Percentiles rank a stretch among this genome's conserved stretches.
Evolutionary conservation across 768 basidiomycete genomes (phyloP).

Genomic region (Porphyrellus cyaneotinctus): DNA sequence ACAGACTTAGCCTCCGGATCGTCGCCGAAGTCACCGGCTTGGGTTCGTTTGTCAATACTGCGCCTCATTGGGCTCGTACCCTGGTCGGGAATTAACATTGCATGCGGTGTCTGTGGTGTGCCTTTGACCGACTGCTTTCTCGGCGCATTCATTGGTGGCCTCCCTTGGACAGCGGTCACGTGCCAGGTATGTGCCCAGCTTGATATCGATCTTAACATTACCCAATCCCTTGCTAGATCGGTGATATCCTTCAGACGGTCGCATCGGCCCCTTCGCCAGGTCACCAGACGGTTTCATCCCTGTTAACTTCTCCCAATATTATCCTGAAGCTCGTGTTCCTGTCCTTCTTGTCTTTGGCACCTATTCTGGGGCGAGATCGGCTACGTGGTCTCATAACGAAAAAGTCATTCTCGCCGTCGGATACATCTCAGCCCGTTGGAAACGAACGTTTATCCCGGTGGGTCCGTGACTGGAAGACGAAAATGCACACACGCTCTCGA

Average conservation of each 20-base stretch:
- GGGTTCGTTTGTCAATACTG: constrained; percentile 85
- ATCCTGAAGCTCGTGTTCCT: constrained; percentile 80
- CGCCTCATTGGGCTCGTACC: constrained; percentile 91
- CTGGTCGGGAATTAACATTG: constrained; percentile 97
- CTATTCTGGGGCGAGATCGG: constrained; percentile 72
- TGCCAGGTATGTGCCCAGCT: constrained; percentile 59
- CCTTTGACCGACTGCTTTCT: constrained; percentile 68
- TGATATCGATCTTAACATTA: constrained; percentile 13
- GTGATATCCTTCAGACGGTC: constrained; percentile 82
- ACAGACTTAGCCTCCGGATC: constrained; percentile 41
- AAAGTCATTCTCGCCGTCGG: constrained; percentile 22
- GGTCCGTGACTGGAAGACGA: constrained; percentile 67
- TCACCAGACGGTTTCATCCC: constrained; percentile 74
- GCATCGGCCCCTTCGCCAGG: constrained; percentile 67
- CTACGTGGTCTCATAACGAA: constrained; percentile 54
- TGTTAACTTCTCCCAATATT: constrained; percentile 81
- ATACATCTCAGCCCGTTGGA: constrained; percentile 14
- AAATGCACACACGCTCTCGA: constrained; percentile 52
- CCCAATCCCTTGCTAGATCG: constrained; percentile 50
- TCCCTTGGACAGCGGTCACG: constrained; percentile 91
- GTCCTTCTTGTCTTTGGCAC: constrained; percentile 80
- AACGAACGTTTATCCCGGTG: constrained; percentile 45
- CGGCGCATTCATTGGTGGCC: constrained; percentile 76
- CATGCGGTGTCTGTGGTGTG: constrained; percentile 89
- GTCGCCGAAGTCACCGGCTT: constrained; percentile 42